These are phyloP conservation scores for Pogostemon cablin DNA, from an alignment of 257 asterid species.

Conservation along the genomic window DNA sequence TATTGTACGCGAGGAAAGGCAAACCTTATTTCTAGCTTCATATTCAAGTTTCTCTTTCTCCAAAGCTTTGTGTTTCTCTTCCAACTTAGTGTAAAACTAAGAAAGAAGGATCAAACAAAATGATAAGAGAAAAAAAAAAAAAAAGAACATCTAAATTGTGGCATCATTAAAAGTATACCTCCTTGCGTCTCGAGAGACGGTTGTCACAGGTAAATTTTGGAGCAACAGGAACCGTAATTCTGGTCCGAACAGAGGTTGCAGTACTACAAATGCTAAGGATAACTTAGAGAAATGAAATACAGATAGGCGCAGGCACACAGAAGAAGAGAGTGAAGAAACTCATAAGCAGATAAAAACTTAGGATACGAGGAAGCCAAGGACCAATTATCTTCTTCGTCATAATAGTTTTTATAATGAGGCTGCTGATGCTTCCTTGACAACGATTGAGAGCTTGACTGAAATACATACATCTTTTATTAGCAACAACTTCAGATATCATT, in stretches of 20 bases:
- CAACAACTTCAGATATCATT: constrained; percentile 16
- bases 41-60: constrained; percentile 86
- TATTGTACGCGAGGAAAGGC: constrained; percentile 1
- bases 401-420: constrained; percentile 42
- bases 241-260: constrained; percentile 83
- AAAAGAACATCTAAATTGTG: neutral
- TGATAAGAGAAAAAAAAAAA: constrained; percentile 15
- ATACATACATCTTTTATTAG: constrained; percentile 37
- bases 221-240: constrained; percentile 86
- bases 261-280: constrained; percentile 56
- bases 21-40: constrained; percentile 88
- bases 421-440: constrained; percentile 46
- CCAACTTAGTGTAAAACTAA: constrained; percentile 88
- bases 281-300: neutral
- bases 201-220: constrained; percentile 69
- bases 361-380: constrained; percentile 94
- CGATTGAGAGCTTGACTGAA: constrained; percentile 53
- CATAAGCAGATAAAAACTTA: constrained; percentile 2
- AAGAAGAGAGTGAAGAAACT: constrained; percentile 8
- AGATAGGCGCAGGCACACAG: neutral
- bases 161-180: constrained; percentile 54
- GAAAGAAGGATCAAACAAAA: neutral
- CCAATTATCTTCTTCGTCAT: constrained; percentile 73
- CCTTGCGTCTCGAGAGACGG: constrained; percentile 83
- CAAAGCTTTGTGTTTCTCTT: constrained; percentile 93